Conservation (phyloP, 768 basidiomycete species). For the Lactarius vividus region DNA sequence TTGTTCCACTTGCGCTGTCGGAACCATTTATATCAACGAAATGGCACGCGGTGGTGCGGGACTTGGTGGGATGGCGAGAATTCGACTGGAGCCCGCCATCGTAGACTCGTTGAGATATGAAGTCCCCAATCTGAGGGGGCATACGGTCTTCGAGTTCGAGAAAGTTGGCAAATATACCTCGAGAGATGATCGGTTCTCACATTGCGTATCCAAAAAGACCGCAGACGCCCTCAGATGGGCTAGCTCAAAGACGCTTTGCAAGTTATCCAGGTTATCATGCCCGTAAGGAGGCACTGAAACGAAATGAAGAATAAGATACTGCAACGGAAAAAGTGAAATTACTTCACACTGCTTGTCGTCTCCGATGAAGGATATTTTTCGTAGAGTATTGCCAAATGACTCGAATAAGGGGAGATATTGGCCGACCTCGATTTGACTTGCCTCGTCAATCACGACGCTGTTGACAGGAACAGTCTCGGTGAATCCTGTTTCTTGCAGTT, state of each 20-base stretch:
- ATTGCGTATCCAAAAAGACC: constrained; percentile 70
- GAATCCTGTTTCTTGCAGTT: constrained; percentile 25
- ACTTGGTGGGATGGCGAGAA: constrained; percentile 48
- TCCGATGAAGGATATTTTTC: constrained; percentile 42
- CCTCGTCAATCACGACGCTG: constrained; percentile 40
- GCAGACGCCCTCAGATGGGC: constrained; percentile 49
- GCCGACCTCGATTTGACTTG: constrained; percentile 32
- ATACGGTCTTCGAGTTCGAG: constrained; percentile 59
- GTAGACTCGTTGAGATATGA: constrained; percentile 71
- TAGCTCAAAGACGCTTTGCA: constrained; percentile 80
- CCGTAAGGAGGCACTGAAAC: constrained; percentile 75
- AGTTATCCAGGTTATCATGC: constrained; percentile 58
- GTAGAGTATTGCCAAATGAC: constrained; percentile 31
- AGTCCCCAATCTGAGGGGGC: constrained; percentile 74
- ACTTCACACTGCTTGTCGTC: constrained; percentile 43
- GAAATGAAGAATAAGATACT: background rate
- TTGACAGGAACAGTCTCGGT: constrained; percentile 32
- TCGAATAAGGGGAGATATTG: constrained; percentile 35
- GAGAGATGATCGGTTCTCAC: constrained; percentile 41
- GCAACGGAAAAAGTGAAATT: background rate
- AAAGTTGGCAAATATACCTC: constrained; percentile 15
- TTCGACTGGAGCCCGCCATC: constrained; percentile 54
- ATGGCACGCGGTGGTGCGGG: constrained; percentile 47
- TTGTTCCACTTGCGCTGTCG: constrained; percentile 34
- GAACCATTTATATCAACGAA: constrained; percentile 57